Evolutionary conservation across 208 protist species (phyloP).

Genomic region (Leishmania arabica): DNA sequence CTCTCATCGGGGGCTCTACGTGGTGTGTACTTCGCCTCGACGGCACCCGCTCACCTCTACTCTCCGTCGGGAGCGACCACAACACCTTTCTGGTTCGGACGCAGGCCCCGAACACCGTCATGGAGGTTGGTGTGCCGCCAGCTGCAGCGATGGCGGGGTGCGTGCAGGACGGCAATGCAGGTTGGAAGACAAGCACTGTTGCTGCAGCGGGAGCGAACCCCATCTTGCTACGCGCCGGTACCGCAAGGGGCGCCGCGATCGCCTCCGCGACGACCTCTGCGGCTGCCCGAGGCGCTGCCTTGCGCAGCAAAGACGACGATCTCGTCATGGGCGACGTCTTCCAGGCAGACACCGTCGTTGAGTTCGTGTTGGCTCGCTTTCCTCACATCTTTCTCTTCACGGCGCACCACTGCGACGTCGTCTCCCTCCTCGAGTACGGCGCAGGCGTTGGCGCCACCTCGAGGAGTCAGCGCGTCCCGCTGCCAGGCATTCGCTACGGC

Average conservation of each 20-base stretch:
- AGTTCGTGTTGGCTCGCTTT: constrained; percentile 48
- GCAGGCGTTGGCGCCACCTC: constrained; percentile 1
- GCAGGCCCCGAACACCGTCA: constrained; percentile 29
- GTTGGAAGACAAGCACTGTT: neutral
- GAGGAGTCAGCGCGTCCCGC: constrained; percentile 51
- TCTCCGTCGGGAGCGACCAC: constrained; percentile 34
- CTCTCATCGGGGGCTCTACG: constrained; percentile 53
- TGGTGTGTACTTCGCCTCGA: constrained; percentile 57
- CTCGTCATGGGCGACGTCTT: constrained; percentile 35
- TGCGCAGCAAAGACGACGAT: constrained; percentile 15
- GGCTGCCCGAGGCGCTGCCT: neutral
- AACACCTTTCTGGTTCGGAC: constrained; percentile 33
- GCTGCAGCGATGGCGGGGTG: constrained; percentile 23
- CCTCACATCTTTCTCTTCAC: constrained; percentile 79
- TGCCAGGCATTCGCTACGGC: constrained; percentile 51
- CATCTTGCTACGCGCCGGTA: constrained; percentile 12
- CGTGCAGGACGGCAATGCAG: neutral
- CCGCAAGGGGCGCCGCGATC: neutral
- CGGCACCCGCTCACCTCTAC: constrained; percentile 30
- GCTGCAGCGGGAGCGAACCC: constrained; percentile 6
- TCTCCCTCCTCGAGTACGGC: constrained; percentile 53
- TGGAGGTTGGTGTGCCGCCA: constrained; percentile 34
- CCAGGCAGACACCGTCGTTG: constrained; percentile 22
- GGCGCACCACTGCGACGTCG: constrained; percentile 64
- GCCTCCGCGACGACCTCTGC: neutral